Evolutionary conservation across 192 early-diverging fungal species (phyloP), one percentile per base, ranked within the genome.

Genomic region (Coemansia sp.): DNA sequence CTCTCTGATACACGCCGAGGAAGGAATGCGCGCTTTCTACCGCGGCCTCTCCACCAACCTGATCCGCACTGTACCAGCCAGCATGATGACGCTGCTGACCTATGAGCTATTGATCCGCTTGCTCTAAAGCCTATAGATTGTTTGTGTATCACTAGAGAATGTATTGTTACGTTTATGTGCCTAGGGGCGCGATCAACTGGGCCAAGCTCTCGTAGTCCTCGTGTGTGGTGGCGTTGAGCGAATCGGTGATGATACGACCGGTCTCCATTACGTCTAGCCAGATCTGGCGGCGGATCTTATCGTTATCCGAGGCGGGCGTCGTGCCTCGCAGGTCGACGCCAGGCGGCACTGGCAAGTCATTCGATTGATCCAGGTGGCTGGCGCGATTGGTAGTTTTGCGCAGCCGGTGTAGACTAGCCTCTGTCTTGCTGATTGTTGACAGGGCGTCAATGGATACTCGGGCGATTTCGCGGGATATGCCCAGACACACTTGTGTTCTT

Each of bases 1-100:
- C 33, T 75, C 77, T 55, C 76, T 92, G 23, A 93, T 98, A 42
- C 74, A 86, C 39, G 32, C 52, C 6, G 93, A 96, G 67, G 96
- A 96, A 72, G 95, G 96, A 1, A 71, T 85, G 49, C 59, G 83
- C 1, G 94, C 93, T 6, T 94, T 96, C 61, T 98, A 98, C 76
- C 89, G 88, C 67, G 96, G 95, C 8, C 87, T 98, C 70, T 68
- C 84, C 1, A 93, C 94, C 10, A 96, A 94, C 73, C 77, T 98
- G 35, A 79, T 98, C 46, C 85, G 95, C 66, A 96, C 93, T 7
- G 93, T 98, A 6, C 96, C 96, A 9, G 89, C 93, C 9, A 88
- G 89, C 60, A 93, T 93, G 61, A 74, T 98, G 65, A 92, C 92
- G 0, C 88, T 98, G 64, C 78, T 95, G 67, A 95, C 91, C 6